Conservation (phyloP, 495 filamentous ascomycete species). For the Trichocladium antarcticum region DNA sequence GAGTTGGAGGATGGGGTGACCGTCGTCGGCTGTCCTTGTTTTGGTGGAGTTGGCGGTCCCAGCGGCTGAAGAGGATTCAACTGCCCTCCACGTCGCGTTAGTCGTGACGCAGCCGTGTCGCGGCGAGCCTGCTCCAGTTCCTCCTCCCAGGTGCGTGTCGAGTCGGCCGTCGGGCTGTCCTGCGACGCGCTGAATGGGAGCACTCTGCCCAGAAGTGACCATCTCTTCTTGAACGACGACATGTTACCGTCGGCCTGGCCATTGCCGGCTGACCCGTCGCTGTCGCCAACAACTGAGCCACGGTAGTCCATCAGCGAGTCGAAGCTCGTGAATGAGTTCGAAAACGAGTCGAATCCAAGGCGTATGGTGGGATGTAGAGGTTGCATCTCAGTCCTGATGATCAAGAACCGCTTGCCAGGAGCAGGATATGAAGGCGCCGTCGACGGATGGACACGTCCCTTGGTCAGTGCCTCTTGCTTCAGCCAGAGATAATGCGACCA, state of each 20-base stretch:
- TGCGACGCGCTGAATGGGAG: conserved; percentile 40
- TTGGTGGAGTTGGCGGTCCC: conserved; percentile 26
- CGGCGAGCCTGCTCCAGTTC: conserved; percentile 35
- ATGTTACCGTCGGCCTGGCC: conserved; percentile 6
- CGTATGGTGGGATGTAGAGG: conserved; percentile 39
- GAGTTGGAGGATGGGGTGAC: conserved; percentile 28
- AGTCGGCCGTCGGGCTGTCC: conserved; percentile 1
- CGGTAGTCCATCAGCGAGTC: conserved; percentile 10
- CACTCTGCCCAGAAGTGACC: conserved; percentile 60
- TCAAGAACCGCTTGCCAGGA: conserved; percentile 81
- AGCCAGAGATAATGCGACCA: conserved; percentile 75
- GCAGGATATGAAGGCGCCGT: conserved; percentile 79
- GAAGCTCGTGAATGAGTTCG: conserved; percentile 7
- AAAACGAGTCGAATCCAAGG: conserved; percentile 33
- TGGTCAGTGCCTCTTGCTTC: conserved; percentile 49
- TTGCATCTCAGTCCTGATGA: conserved; percentile 75
- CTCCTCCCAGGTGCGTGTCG: conserved; percentile 27
- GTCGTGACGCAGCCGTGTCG: conserved; percentile 28
- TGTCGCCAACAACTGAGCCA: conserved; percentile 3
- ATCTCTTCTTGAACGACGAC: conserved; percentile 48
- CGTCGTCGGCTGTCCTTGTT: conserved; percentile 13
- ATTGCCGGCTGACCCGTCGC: background rate
- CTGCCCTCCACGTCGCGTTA: conserved; percentile 17
- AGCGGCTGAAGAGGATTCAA: conserved; percentile 2
- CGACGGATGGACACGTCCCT: conserved; percentile 48